phyloP scores from a whole-genome alignment of 495 filamentous ascomycete species.

The Tuber aestivum region DNA sequence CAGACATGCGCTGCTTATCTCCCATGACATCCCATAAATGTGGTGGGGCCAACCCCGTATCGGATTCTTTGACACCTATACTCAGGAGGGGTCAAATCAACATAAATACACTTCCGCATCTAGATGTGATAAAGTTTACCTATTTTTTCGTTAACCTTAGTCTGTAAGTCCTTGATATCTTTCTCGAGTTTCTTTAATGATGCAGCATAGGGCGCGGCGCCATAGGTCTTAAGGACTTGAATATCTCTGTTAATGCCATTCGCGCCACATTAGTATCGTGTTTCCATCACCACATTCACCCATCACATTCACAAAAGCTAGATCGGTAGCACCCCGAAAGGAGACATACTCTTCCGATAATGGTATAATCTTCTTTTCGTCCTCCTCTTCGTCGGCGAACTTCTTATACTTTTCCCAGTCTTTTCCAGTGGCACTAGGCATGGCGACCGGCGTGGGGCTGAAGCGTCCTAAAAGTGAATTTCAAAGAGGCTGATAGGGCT shows the following conservation, averaged over 20 bases:
- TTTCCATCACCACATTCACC: slow-evolving; percentile 9
- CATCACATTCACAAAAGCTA: slow-evolving; percentile 8
- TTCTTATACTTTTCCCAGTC: slow-evolving; percentile 99
- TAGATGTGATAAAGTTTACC: slow-evolving; percentile 44
- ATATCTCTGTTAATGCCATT: slow-evolving; percentile 66
- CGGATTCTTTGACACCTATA: slow-evolving; percentile 79
- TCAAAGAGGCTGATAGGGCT: not conserved
- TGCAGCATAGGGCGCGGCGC: slow-evolving; percentile 88
- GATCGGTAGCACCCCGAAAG: slow-evolving; percentile 1
- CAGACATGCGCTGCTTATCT: slow-evolving; percentile 93
- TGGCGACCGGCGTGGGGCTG: slow-evolving; percentile 9
- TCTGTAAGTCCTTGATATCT: slow-evolving; percentile 95
- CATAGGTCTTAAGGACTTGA: slow-evolving; percentile 97
- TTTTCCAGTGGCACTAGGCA: slow-evolving; percentile 84
- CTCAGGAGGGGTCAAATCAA: not conserved
- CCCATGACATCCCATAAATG: slow-evolving; percentile 98
- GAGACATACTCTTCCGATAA: slow-evolving; percentile 81
- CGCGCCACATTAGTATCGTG: slow-evolving; percentile 21
- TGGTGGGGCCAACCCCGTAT: slow-evolving; percentile 93
- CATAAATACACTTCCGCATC: not conserved
- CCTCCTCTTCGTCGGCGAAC: slow-evolving; percentile 90
- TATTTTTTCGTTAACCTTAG: slow-evolving; percentile 97
- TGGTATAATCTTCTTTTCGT: slow-evolving; percentile 99
- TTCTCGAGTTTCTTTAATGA: slow-evolving; percentile 93
- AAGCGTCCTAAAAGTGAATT: not conserved